Base-by-base conservation (phyloP, 768 basidiomycete species). In the Auricularia sp. region DNA sequence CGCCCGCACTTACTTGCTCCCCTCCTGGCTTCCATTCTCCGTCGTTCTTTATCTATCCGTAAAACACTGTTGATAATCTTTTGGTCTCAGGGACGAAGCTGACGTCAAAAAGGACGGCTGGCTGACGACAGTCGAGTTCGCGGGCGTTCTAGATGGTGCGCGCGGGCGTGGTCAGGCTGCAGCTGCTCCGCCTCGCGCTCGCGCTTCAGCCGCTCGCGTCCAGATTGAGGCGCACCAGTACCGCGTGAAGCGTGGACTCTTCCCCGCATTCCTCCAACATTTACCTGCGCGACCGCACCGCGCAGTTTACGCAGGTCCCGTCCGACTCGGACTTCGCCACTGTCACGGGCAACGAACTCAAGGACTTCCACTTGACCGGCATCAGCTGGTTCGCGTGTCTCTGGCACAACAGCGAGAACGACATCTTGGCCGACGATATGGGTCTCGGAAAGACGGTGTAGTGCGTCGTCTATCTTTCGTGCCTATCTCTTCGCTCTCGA, bases 371-470 rank as follows among this genome's bases (percentile, higher is more conserved):
- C 78, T 80, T 98, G 47, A 97, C 94, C 2, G 97, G 97, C 29
- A 81, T 99, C 68, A 99, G 98, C 73, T 99, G 97, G 97, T 82
- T 99, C n/a, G 89, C 92, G 3, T 98, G 96, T 75, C 79, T 95
- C 16, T 98, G 97, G 97, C 87, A 84, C 68, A 86, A 92, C 69
- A 92, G 92, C 8, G 90, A 96, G 70, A 98, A 98, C 73, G 97
- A 97, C 21, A 97, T 99, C 66, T 78, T 99, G 42, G 97, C 97
- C 0, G 97, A 99, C 72, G 97, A 99, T 82, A 99, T 98, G 97
- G 97, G 97, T 74, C 88, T 99, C 33, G 97, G 97, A 63, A 99
- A 99, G 90, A 93, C 91, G 21, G 95, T 99, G 6, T 97, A 99
- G 80, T 94, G 95, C 0, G 96, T 98, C 11, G 77, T 94, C 0